Evolutionary conservation across 345 rosid species (phyloP), one percentile per base, ranked within the genome.

Genomic region (Eucalyptus microcorys): DNA sequence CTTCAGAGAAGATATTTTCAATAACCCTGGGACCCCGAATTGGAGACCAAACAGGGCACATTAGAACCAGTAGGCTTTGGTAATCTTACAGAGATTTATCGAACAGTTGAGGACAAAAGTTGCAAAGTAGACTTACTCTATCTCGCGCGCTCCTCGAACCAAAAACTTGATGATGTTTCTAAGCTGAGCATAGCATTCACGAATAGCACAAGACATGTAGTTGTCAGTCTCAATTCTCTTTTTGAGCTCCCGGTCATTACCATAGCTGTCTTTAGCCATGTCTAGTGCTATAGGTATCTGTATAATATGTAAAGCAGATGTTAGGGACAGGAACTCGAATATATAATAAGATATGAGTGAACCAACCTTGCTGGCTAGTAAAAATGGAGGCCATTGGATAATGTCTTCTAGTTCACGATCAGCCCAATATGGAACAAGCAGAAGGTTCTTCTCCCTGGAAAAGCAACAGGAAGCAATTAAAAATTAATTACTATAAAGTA

Each of bases 381-480:
- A 90, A 93, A 98, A 97, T 16, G 99, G 99, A 90, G 99, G 99
- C 99, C 99, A 98, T 88, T 98, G 99, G 88, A 93, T 96, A 59
- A 95, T 94, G 27, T 93, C 14, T 37, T 21, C 96, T 92, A 98
- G 93, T 90, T 96, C 99, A 90, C 96, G 98, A 91, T 97, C 99
- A 88, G 99, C 99, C 99, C 99, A 98, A 93, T 98, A 98, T 86
- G 99, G 99, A 92, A 98, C 99, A 92, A 98, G 99, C 92, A 98
- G 93, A 89, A 98, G 91, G 90, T 97, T 92, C 99, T 95, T 98
- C 93, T 98, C 99, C 97, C 99, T 98, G 92, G 89, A 90, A 90
- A 89, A 16, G 22, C 14, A 89, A 49, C 50, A 66, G 57, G 27
- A 86, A 91, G 27, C 76, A 89, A 48, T 88, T 49, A 59, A 42